Evolutionary conservation across 2,329 filamentous ascomycete species (phyloP), one percentile per base, ranked within the genome.

Genomic region (Lasiodiplodia sp.): DNA sequence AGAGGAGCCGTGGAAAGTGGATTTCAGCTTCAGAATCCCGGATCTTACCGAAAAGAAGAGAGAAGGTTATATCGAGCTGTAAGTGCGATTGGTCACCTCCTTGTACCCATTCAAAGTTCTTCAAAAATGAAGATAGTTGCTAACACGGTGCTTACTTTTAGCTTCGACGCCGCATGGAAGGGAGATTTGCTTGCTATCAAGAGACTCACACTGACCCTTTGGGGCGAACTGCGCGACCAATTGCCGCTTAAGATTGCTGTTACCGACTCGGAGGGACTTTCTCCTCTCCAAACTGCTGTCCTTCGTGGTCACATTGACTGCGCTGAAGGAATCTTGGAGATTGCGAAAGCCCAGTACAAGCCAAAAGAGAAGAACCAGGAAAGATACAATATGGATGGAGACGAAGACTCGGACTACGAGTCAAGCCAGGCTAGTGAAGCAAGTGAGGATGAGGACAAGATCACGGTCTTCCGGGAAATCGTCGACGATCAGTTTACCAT

Each of bases 141-240:
- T 47, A 18, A 47, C 44, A 47, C 44, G 8, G 16, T 21, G 31
- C 2, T 49, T 57, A 8, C 23, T 8, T 79, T 2, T 40, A 88
- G 87, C 8, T 92, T 92, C 76, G 88, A 95, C 74, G 92, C 92
- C 44, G 88, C 88, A 4, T 96, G 91, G 91, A 73, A 73, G 4
- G 91, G 90, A n/a, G 87, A 96, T 72, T 71, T 91, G 1, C 82
- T 87, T 1, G 87, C 82, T 3, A 87, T 95, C 77, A 92, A 91
- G 74, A 77, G 80, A 16, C 81, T 92, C 47, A 91, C 90, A 1
- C 79, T 92, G 23, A 80, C 83, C 12, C 79, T 86, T 2, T 92
- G 89, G 87, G 82, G 86, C 14, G 75, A 82, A 4, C 80, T 85
- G 6, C 79, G 84, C 5, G 79, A 85, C 4, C 83, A 89, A 65